Percentiles rank a stretch among this genome's conserved stretches.
Evolutionary conservation across 768 basidiomycete species (phyloP).

Genomic region (Lactifluus rugatus): DNA sequence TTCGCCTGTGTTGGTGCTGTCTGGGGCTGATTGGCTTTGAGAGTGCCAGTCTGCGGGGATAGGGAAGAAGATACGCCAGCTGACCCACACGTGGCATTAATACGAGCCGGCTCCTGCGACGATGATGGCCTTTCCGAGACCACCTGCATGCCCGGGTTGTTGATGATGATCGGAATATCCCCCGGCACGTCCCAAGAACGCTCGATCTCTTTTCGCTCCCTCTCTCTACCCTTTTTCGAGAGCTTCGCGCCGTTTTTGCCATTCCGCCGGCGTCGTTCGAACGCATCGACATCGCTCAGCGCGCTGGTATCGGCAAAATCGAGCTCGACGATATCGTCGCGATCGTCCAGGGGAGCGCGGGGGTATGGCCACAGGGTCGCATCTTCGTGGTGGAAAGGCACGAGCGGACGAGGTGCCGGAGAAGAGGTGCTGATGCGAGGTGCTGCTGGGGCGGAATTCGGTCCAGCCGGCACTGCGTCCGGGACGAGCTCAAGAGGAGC

Average conservation of each 20-base stretch:
- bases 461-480: neutral
- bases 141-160: neutral
- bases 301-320: constrained; percentile 68
- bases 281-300: constrained; percentile 56
- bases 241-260: constrained; percentile 22
- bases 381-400: constrained; percentile 53
- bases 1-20: neutral
- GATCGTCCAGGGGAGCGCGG: constrained; percentile 35
- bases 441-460: neutral
- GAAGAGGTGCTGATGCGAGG: neutral
- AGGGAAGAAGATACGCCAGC: neutral
- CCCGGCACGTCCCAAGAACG: constrained; percentile 50
- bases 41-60: neutral
- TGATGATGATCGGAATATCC: neutral
- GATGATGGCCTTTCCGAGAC: neutral
- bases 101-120: neutral
- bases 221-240: constrained; percentile 29
- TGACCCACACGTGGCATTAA: neutral
- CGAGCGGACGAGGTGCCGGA: constrained; percentile 27
- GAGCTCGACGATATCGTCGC: constrained; percentile 63
- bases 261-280: constrained; percentile 27
- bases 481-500: neutral
- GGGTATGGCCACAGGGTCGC: constrained; percentile 68
- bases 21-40: neutral
- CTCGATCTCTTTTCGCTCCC: constrained; percentile 42